These are phyloP conservation scores for Crithidia expoeki DNA, from an alignment of 208 protist genomes.

Conservation along the genomic window DNA sequence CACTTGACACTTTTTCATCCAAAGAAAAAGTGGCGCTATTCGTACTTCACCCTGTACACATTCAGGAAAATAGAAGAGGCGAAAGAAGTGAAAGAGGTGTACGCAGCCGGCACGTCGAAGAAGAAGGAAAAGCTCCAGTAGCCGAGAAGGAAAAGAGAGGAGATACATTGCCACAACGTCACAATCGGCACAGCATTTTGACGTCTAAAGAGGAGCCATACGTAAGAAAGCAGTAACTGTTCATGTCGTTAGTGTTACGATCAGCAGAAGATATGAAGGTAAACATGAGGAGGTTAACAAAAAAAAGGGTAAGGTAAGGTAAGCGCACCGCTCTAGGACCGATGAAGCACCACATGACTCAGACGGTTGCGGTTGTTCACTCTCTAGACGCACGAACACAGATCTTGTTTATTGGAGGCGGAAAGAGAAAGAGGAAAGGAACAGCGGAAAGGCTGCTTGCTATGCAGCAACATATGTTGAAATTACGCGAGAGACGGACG, in stretches of 20 bases:
- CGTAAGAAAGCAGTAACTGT: neutral
- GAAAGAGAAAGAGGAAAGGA: conserved; percentile 10
- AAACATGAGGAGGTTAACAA: conserved; percentile 4
- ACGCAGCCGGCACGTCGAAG: neutral
- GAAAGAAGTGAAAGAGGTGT: neutral
- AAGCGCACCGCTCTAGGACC: neutral
- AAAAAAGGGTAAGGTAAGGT: conserved; percentile 4
- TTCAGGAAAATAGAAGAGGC: neutral
- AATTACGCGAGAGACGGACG: neutral
- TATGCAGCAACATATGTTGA: neutral
- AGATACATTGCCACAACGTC: neutral
- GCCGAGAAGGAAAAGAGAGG: neutral
- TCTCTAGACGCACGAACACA: neutral
- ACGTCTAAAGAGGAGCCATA: neutral
- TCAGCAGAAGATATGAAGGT: neutral
- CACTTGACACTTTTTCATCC: no score
- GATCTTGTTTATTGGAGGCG: neutral
- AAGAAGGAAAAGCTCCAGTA: neutral
- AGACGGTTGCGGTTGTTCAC: neutral
- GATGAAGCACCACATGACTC: neutral
- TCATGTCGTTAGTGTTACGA: neutral
- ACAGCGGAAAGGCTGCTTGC: conserved; percentile 3
- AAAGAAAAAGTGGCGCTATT: neutral
- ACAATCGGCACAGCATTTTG: neutral
- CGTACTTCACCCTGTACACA: neutral